Base-by-base conservation (phyloP, 306 rosid species). In the Hylodesmum podocarpum region DNA sequence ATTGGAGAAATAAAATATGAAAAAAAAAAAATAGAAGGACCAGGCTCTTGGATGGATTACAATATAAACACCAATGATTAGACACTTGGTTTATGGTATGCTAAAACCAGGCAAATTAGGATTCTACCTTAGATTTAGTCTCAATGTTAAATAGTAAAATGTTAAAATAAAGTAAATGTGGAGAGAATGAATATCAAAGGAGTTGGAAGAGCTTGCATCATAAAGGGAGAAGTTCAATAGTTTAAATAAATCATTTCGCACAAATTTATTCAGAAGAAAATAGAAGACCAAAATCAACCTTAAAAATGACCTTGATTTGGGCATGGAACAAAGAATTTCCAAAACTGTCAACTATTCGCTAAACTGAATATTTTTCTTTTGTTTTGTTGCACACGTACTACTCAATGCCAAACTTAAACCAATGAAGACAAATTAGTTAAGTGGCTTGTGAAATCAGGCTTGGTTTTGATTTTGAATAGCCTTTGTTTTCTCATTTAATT, bases 401-500 rank as follows among this genome's bases (percentile, higher is more conserved):
- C 44, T 59, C 41, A 34, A 2, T 21, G 39, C 6, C 34, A n/a
- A 78, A 61, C 65, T 24, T 27, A 43, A 47, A 50, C 64, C 25
- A 43, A 25, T 63, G 28, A 18, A 46, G 29, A 29, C 27, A 46
- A 37, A 70, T 29, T 76, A 62, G 44, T 70, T 19, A 11, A 2
- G 14, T 61, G 41, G 33, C 25, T 61, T 43, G 41, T 68, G 44
- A 37, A 22, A 61, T 33, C 31, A n/a, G 15, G 16, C 43, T 62
- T 67, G 36, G 64, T 76, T 70, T 49, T 64, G 41, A 65, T 76
- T 77, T 53, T 72, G 55, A 73, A 25, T 58, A 49, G 33, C 28
- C 76, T 19, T 66, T 15, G 24, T 28, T 44, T 57, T 39, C 40
- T 39, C 41, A 67, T 70, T 8, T 65, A 24, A 46, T 62, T 76